A percentile compares a stretch with the other conserved stretches of the same genome.
These are phyloP conservation scores for Penicillium paneum DNA, from an alignment of 2,329 filamentous ascomycete genomes.

Conservation along the genomic window DNA sequence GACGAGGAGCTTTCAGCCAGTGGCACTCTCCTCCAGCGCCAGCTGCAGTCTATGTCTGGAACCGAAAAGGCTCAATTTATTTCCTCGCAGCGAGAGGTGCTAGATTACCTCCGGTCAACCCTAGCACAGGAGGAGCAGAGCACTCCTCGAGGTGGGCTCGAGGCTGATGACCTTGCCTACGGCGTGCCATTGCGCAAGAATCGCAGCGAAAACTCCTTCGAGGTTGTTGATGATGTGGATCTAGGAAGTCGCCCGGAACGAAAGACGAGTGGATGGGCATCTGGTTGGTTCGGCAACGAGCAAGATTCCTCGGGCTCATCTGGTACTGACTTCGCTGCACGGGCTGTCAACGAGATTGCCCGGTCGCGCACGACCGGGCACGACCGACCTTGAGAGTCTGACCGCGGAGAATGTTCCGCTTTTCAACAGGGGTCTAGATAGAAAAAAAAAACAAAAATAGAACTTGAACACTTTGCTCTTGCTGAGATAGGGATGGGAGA, in stretches of 20 bases:
- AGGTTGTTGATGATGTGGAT: constrained; percentile 77
- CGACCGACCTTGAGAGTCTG: constrained; percentile 18
- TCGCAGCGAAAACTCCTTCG: constrained; percentile 82
- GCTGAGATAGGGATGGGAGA: neutral
- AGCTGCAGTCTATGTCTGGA: constrained; percentile 57
- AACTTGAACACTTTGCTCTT: neutral
- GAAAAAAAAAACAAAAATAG: constrained; percentile 6
- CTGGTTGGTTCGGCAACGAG: constrained; percentile 32
- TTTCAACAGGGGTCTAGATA: neutral
- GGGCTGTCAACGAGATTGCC: constrained; percentile 26
- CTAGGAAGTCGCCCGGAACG: constrained; percentile 29
- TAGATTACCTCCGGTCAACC: constrained; percentile 70
- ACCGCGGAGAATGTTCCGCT: neutral
- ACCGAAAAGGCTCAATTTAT: constrained; percentile 73
- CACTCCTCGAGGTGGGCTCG: constrained; percentile 42
- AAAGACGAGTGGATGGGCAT: constrained; percentile 27
- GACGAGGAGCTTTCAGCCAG: constrained; percentile 55
- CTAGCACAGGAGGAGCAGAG: constrained; percentile 74
- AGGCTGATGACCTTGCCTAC: constrained; percentile 41
- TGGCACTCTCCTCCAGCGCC: constrained; percentile 66
- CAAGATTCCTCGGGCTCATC: constrained; percentile 27
- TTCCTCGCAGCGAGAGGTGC: constrained; percentile 71
- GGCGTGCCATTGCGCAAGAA: constrained; percentile 64
- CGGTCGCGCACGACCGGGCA: constrained; percentile 18
- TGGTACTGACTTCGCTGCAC: constrained; percentile 30